These are phyloP conservation scores for Smithsoniella earleae DNA, from an alignment of 163 green algal genomes.

Conservation along the genomic window DNA sequence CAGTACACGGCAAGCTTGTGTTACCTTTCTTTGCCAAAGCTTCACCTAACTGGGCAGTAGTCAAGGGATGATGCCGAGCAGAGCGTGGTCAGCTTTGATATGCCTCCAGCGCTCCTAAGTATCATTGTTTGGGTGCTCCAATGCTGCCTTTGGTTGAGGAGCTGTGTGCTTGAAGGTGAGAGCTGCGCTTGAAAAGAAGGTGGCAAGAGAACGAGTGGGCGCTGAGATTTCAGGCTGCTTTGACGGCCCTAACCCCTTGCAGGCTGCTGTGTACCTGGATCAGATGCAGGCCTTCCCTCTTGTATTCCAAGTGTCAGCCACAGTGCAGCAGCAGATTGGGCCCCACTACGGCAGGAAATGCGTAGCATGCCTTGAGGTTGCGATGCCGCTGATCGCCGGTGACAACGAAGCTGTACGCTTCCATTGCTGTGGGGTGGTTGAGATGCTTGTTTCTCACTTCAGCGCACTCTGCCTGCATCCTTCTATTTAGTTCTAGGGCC, in stretches of 20 bases:
- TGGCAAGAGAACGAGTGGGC: conserved; percentile 46
- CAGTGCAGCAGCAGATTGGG: background rate
- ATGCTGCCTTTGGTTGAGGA: no score
- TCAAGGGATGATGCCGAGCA: no score
- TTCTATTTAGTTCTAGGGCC: background rate
- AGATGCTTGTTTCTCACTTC: background rate
- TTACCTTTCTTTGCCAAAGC: no score
- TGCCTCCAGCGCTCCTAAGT: no score
- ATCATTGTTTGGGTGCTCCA: no score
- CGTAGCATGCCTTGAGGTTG: background rate
- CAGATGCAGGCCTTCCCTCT: conserved; percentile 3
- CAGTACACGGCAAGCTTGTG: no score
- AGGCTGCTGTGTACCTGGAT: background rate
- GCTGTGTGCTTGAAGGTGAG: background rate
- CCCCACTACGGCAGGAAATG: background rate
- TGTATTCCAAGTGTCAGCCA: background rate
- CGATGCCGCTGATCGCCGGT: background rate
- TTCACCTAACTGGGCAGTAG: no score
- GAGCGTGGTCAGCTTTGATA: background rate
- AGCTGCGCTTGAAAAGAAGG: conserved; percentile 26
- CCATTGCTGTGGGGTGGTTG: background rate
- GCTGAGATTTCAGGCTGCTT: conserved; percentile 39
- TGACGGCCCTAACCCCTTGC: background rate
- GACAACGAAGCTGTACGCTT: background rate
- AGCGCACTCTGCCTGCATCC: background rate